Conservation (phyloP, 768 basidiomycete genomes). For the Mycena olivaceomarginata region DNA sequence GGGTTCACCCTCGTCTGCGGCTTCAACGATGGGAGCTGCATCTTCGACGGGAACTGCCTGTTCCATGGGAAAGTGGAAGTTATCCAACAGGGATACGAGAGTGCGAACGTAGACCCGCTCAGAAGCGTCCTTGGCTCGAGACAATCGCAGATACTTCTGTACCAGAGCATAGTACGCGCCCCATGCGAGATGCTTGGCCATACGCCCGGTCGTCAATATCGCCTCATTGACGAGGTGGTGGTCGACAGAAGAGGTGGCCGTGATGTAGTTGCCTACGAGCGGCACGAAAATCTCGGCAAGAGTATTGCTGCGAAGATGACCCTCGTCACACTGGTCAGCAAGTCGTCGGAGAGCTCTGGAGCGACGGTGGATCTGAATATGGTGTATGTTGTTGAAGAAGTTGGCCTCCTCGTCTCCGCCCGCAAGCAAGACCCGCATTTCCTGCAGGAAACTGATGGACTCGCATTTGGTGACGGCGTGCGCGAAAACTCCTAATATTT, state of each 20-base stretch:
- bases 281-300: constrained; percentile 92
- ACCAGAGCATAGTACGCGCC: constrained; percentile 87
- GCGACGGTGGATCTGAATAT: constrained; percentile 94
- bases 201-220: constrained; percentile 84
- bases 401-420: constrained; percentile 95
- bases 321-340: constrained; percentile 83
- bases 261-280: constrained; percentile 88
- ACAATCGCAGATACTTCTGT: constrained; percentile 86
- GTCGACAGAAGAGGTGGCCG: constrained; percentile 76
- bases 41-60: constrained; percentile 63
- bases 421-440: constrained; percentile 89
- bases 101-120: constrained; percentile 91
- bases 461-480: constrained; percentile 82
- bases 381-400: constrained; percentile 97
- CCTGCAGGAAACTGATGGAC: constrained; percentile 76
- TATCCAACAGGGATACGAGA: constrained; percentile 89
- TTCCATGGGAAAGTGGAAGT: constrained; percentile 94
- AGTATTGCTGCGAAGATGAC: constrained; percentile 79
- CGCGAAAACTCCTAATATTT: constrained; percentile 87
- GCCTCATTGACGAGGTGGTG: constrained; percentile 95
- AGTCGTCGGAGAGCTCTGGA: constrained; percentile 91
- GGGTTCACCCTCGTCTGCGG: constrained; percentile 52
- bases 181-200: constrained; percentile 89
- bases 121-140: constrained; percentile 78
- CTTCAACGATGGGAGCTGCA: constrained; percentile 54